Percentiles rank a stretch among this genome's conserved stretches.
These are phyloP conservation scores for Ustilago trichophora DNA, from an alignment of 1,284 basidiomycete species.

Conservation along the genomic window DNA sequence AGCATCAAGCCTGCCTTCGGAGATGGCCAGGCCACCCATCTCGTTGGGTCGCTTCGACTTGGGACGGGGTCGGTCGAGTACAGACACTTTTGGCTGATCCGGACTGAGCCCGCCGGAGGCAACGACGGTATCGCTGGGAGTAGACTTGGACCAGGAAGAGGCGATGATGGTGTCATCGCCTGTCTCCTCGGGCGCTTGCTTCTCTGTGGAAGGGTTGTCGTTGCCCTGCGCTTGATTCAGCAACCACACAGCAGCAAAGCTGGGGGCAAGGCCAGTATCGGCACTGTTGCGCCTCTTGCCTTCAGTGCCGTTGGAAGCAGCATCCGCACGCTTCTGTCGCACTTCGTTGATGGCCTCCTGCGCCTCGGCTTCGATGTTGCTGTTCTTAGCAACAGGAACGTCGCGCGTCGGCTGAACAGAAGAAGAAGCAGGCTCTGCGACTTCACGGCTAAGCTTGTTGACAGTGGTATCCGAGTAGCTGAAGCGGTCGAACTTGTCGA, in stretches of 20 bases:
- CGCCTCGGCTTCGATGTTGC: slow-evolving; percentile 16
- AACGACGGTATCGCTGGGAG: background rate
- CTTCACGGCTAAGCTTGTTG: slow-evolving; percentile 26
- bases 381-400: background rate
- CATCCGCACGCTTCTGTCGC: slow-evolving; percentile 46
- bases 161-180: slow-evolving; percentile 14
- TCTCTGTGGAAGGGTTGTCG: slow-evolving; percentile 2
- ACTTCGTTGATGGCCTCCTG: slow-evolving; percentile 52
- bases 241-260: slow-evolving; percentile 58
- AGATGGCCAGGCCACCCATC: slow-evolving; percentile 51
- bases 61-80: slow-evolving; percentile 50
- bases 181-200: slow-evolving; percentile 5
- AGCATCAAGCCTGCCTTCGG: slow-evolving; percentile 40
- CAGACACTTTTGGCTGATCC: slow-evolving; percentile 21
- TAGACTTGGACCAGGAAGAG: background rate
- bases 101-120: background rate
- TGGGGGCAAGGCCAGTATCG: slow-evolving; percentile 50
- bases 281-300: slow-evolving; percentile 38
- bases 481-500: slow-evolving; percentile 52
- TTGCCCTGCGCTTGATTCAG: slow-evolving; percentile 33
- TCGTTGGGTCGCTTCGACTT: slow-evolving; percentile 29
- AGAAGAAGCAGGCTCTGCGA: background rate
- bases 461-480: slow-evolving; percentile 39
- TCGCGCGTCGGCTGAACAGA: background rate
- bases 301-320: slow-evolving; percentile 4